Conservation (phyloP, 192 early-diverging fungal species). For the Linnemannia hyalina region DNA sequence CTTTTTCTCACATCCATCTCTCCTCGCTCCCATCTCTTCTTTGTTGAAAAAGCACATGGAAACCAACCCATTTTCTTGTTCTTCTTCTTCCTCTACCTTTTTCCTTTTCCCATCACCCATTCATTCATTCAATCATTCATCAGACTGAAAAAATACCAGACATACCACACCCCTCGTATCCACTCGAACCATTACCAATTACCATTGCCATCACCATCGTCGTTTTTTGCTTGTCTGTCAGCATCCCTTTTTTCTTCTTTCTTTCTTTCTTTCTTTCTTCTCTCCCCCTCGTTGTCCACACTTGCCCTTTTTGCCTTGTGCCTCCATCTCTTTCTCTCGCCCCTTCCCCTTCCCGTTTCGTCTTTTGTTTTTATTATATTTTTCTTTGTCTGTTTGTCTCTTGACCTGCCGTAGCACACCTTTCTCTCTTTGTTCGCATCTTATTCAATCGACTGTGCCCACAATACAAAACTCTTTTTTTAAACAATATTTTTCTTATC, state of each 20-base stretch:
- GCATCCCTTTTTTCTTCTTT: neutral
- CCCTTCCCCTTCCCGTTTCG: neutral
- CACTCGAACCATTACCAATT: too few relatives aligned
- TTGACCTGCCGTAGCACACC: neutral
- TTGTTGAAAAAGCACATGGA: conserved; percentile 8
- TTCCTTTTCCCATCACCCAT: neutral
- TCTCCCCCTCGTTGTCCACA: neutral
- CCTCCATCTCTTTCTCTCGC: neutral
- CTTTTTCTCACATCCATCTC: conserved; percentile 1
- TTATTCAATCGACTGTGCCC: conserved; percentile 9
- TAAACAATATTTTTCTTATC: neutral
- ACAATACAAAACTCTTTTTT: neutral
- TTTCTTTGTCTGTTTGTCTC: neutral
- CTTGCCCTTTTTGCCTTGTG: neutral
- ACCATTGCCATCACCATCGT: neutral
- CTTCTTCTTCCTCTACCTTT: neutral
- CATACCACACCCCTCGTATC: neutral
- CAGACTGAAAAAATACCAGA: neutral
- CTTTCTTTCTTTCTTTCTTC: neutral
- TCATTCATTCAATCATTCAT: neutral
- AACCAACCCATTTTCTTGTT: neutral
- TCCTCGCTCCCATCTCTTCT: neutral
- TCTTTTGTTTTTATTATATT: neutral
- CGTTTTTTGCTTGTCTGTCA: neutral
- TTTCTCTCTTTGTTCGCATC: neutral